Evolutionary conservation across 2,329 filamentous ascomycete genomes (phyloP).

Genomic region (Phaeosphaeria sp.): DNA sequence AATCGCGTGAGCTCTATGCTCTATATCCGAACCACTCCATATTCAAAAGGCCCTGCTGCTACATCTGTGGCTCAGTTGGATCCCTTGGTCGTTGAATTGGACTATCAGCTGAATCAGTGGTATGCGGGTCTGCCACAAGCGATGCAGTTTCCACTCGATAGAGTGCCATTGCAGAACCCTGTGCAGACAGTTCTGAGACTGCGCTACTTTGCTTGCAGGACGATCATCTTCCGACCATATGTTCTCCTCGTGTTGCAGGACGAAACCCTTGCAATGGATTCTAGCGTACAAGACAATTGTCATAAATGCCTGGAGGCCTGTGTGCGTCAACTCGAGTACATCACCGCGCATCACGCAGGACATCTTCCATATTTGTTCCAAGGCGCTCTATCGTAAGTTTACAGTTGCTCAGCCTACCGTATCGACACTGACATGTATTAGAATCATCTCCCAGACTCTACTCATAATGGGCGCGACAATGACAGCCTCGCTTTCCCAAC

Average conservation of each 20-base stretch:
- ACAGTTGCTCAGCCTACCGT: background rate
- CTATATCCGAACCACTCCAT: conserved; percentile 68
- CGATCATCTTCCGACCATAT: conserved; percentile 85
- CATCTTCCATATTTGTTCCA: conserved; percentile 89
- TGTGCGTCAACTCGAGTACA: conserved; percentile 79
- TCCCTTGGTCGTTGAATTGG: conserved; percentile 78
- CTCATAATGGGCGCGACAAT: conserved; percentile 86
- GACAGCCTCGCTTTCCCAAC: conserved; percentile 72
- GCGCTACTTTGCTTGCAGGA: conserved; percentile 83
- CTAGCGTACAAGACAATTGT: conserved; percentile 76
- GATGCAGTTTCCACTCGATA: conserved; percentile 77
- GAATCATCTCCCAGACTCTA: conserved; percentile 81
- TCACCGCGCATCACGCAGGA: conserved; percentile 78
- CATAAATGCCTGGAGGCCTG: conserved; percentile 82
- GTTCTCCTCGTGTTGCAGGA: conserved; percentile 81
- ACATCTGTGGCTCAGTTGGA: conserved; percentile 75
- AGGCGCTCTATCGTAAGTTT: conserved; percentile 66
- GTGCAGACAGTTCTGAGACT: conserved; percentile 80
- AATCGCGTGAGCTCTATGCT: conserved; percentile 82
- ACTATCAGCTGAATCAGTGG: conserved; percentile 84
- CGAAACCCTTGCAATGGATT: conserved; percentile 73
- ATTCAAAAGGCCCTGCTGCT: conserved; percentile 51
- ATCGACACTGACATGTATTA: conserved; percentile 45
- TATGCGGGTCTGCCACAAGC: conserved; percentile 78
- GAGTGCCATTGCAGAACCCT: conserved; percentile 71